These are phyloP conservation scores for Colletotrichum graminicola DNA, from an alignment of 2,329 filamentous ascomycete genomes.

Conservation along the genomic window DNA sequence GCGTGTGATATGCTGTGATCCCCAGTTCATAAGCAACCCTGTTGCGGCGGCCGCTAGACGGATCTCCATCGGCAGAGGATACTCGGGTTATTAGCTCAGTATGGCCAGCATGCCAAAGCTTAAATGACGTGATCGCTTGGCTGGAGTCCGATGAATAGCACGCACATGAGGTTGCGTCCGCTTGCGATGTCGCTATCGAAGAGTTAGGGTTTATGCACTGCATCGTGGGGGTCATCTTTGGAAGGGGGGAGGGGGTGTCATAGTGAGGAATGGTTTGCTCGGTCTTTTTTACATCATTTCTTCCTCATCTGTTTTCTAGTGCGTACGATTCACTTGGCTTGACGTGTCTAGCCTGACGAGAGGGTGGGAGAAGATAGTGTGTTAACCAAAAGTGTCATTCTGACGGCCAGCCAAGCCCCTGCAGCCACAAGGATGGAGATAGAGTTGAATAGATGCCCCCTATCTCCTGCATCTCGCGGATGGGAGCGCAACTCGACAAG, in stretches of 20 bases:
- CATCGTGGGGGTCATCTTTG: too few relatives aligned
- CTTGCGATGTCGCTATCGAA: too few relatives aligned
- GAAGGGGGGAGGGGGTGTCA: too few relatives aligned
- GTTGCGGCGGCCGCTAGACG: neutral
- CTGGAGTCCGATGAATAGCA: neutral
- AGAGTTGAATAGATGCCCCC: neutral
- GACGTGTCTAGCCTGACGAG: neutral
- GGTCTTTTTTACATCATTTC: neutral
- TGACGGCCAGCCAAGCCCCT: neutral
- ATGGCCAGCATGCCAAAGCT: neutral
- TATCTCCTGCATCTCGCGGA: slow-evolving; percentile 2
- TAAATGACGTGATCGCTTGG: neutral
- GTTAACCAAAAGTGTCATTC: neutral
- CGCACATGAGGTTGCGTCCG: neutral
- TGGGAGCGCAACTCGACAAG: neutral
- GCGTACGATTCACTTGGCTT: neutral
- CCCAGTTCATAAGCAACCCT: too few relatives aligned
- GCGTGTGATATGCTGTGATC: too few relatives aligned
- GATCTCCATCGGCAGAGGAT: too few relatives aligned
- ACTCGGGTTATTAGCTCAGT: too few relatives aligned
- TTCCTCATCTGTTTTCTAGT: neutral
- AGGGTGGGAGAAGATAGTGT: neutral
- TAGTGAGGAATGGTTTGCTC: neutral
- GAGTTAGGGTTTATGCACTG: too few relatives aligned
- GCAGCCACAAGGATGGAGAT: neutral